Evolutionary conservation across 805 yeast genomes (phyloP).

Genomic region (Metschnikowia picachoensis): DNA sequence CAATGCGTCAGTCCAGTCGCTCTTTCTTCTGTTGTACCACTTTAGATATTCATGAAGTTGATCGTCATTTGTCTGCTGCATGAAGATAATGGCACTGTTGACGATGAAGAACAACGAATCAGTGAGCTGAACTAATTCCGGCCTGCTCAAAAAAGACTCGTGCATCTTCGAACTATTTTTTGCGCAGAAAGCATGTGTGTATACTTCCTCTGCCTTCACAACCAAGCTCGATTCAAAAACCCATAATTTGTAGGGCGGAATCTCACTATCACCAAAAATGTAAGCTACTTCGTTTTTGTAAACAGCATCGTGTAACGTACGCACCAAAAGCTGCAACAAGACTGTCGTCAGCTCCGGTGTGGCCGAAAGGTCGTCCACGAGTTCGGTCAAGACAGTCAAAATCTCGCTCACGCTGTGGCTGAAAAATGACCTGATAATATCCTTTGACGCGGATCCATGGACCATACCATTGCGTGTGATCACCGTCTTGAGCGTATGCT

Average conservation of each 20-base stretch:
- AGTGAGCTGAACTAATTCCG: constrained; percentile 23
- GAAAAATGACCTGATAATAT: constrained; percentile 26
- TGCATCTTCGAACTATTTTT: constrained; percentile 7
- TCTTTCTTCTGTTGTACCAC: constrained; percentile 33
- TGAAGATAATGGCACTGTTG: constrained; percentile 32
- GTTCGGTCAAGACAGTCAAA: constrained; percentile 26
- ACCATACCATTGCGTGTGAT: constrained; percentile 9
- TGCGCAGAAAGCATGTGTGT: constrained; percentile 23
- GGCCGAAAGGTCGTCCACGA: constrained; percentile 21
- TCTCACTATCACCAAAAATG: constrained; percentile 25
- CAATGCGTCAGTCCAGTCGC: constrained; percentile 58
- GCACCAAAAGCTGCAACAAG: constrained; percentile 23
- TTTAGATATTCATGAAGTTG: constrained; percentile 26
- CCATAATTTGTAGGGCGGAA: constrained; percentile 42
- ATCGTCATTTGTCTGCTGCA: constrained; percentile 26
- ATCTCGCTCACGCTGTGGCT: constrained; percentile 22
- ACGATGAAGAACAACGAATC: constrained; percentile 34
- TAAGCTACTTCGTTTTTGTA: constrained; percentile 39
- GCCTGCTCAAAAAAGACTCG: constrained; percentile 16
- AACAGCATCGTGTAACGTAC: constrained; percentile 30
- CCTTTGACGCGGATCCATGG: constrained; percentile 11
- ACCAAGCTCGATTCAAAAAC: constrained; percentile 41
- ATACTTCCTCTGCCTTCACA: constrained; percentile 38
- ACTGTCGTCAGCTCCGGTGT: constrained; percentile 15
- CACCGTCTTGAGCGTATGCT: constrained; percentile 11